A percentile compares a stretch with the other conserved stretches of the same genome.
Conservation (phyloP, 1,139 yeast genomes). For the Pichia sp. region DNA sequence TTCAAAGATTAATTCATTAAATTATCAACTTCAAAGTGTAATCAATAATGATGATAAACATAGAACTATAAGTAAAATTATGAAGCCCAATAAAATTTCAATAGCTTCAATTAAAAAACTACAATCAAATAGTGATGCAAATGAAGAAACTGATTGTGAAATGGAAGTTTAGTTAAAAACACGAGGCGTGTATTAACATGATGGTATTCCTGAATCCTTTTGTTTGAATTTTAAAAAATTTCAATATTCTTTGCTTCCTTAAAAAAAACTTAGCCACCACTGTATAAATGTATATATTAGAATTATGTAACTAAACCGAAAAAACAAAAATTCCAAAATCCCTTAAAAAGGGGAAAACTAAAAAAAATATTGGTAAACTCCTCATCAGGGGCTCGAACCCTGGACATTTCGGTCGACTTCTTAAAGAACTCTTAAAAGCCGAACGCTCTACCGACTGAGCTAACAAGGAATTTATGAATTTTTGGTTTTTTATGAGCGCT, state of each 20-base stretch:
- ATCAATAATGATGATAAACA: background rate
- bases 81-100: background rate
- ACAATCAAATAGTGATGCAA: background rate
- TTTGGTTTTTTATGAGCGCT: too few relatives aligned
- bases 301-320: too few relatives aligned
- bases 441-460: conserved; percentile 47
- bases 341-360: too few relatives aligned
- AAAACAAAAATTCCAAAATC: too few relatives aligned
- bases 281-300: background rate
- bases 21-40: background rate
- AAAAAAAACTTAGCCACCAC: too few relatives aligned
- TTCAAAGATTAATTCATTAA: conserved; percentile 6
- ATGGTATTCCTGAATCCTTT: too few relatives aligned
- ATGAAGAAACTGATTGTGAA: conserved; percentile 9
- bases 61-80: background rate
- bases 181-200: conserved; percentile 4
- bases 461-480: conserved; percentile 27
- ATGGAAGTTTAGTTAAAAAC: background rate
- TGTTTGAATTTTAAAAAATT: too few relatives aligned
- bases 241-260: too few relatives aligned
- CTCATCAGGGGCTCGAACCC: conserved; percentile 22
- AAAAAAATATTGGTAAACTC: too few relatives aligned
- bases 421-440: conserved; percentile 34
- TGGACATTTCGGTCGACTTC: conserved; percentile 23
- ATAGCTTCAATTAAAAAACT: background rate